These are phyloP conservation scores for Pichia cephalocereana DNA, from an alignment of 805 yeast genomes.

Conservation along the genomic window DNA sequence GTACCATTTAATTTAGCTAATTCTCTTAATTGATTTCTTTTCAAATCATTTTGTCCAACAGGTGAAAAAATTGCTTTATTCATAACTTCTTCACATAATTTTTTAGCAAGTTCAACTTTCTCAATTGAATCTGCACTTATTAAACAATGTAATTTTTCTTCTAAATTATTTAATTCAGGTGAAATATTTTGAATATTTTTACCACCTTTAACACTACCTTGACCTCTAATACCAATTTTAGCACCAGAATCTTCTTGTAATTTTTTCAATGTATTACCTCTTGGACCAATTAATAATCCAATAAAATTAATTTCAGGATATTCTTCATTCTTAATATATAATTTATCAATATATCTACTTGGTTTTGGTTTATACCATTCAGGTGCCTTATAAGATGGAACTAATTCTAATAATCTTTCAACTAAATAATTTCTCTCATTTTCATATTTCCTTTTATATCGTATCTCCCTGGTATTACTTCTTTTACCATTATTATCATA, in stretches of 20 bases:
- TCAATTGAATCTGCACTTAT: conserved; percentile 77
- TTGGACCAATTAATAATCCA: conserved; percentile 86
- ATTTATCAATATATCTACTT: conserved; percentile 62
- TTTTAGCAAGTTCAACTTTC: conserved; percentile 65
- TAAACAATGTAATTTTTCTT: conserved; percentile 84
- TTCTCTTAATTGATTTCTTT: conserved; percentile 83
- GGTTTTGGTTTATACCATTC: conserved; percentile 55
- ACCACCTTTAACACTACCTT: conserved; percentile 94
- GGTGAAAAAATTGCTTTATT: conserved; percentile 83
- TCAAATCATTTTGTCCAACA: conserved; percentile 86
- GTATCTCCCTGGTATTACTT: conserved; percentile 69
- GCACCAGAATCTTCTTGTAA: conserved; percentile 86
- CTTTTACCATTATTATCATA: conserved; percentile 81
- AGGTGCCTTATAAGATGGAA: conserved; percentile 79
- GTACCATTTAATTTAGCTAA: conserved; percentile 94
- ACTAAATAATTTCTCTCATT: conserved; percentile 73
- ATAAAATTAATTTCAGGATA: conserved; percentile 91
- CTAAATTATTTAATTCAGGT: conserved; percentile 43
- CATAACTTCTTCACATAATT: conserved; percentile 64
- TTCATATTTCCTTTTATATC: conserved; percentile 55
- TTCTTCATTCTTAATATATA: conserved; percentile 75
- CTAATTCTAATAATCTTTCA: conserved; percentile 58
- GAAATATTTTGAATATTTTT: conserved; percentile 43
- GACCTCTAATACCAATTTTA: conserved; percentile 82
- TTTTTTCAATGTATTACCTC: conserved; percentile 81